Evolutionary conservation across 176 grass and related monocot genomes (phyloP), one percentile per base, ranked within the genome.

Genomic region (Lolium rigidum): DNA sequence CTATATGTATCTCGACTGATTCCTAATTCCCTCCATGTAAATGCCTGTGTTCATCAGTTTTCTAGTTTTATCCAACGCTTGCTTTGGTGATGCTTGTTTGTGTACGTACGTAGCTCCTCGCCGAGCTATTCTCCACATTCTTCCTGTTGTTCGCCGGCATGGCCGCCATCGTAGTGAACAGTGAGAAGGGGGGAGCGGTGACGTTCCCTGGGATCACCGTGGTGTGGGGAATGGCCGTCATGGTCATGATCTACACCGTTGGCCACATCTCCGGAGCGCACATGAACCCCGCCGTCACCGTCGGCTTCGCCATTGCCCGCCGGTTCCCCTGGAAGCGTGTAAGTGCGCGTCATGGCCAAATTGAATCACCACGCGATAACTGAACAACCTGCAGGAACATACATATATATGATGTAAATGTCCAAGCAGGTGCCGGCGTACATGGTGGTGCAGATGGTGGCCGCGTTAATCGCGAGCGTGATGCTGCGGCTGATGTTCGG

Each of bases 201-300:
- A 95, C 96, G 37, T 91, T 98, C 77, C 88, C 86, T 0, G 96
- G 96, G 18, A n/a, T 98, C 37, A 80, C 86, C 52, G 28, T 92
- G 20, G 92, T 88, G 81, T 98, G 94, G 96, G 96, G 92, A 18
- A 86, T 90, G 57, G 73, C 58, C 17, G 93, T 94, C 39, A 98
- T 92, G 93, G 96, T 86, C 50, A 86, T 95, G 92, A 39, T 94
- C 11, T 94, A 98, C 84, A 86, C 96, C 17, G 84, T 94, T 5
- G 96, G 93, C 9, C 93, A 98, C 79, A 88, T 95, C 81, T 98
- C 96, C 78, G 91, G 96, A 20, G 93, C 93, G 5, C 96, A 98
- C 88, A 76, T 98, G 74, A 98, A 98, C 73, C 96, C 96, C 9
- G 93, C 94, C 25, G 96, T 98, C 62, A 88, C 84, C 74, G 49